Percentiles rank a stretch among this genome's conserved stretches.
These are phyloP conservation scores for Cymbopogon citratus DNA, from an alignment of 176 grass and related monocot species.

Conservation along the genomic window DNA sequence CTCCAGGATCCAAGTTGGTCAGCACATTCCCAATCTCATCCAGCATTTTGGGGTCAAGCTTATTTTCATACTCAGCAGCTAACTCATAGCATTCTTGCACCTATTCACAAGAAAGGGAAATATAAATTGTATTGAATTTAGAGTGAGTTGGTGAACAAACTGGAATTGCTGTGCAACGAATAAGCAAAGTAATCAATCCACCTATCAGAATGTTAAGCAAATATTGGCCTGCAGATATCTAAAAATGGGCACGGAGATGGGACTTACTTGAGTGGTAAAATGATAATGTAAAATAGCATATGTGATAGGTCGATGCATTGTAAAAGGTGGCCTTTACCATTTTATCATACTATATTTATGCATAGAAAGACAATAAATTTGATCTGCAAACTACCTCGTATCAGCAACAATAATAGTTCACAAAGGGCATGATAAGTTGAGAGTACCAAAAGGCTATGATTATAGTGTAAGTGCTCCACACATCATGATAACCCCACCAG, in stretches of 20 bases:
- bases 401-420: not conserved
- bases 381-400: not conserved
- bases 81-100: conserved; percentile 95
- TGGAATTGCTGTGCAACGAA: not conserved
- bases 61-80: conserved; percentile 79
- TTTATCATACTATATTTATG: not conserved
- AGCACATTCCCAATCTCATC: conserved; percentile 73
- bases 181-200: not conserved
- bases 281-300: not conserved
- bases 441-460: not conserved
- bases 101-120: conserved; percentile 35
- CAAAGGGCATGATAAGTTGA: not conserved
- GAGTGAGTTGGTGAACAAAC: not conserved
- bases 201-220: not conserved
- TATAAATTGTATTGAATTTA: not conserved
- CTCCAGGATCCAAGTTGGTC: conserved; percentile 67
- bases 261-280: not conserved
- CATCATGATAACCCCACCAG: not conserved
- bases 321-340: not conserved
- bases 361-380: not conserved
- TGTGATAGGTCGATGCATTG: not conserved
- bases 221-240: not conserved
- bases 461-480: not conserved
- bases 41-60: conserved; percentile 53
- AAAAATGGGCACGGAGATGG: not conserved